Percentiles rank a stretch among this genome's conserved stretches.
Evolutionary conservation across 1,139 yeast genomes (phyloP).

Genomic region (Geotrichum bryndzae): DNA sequence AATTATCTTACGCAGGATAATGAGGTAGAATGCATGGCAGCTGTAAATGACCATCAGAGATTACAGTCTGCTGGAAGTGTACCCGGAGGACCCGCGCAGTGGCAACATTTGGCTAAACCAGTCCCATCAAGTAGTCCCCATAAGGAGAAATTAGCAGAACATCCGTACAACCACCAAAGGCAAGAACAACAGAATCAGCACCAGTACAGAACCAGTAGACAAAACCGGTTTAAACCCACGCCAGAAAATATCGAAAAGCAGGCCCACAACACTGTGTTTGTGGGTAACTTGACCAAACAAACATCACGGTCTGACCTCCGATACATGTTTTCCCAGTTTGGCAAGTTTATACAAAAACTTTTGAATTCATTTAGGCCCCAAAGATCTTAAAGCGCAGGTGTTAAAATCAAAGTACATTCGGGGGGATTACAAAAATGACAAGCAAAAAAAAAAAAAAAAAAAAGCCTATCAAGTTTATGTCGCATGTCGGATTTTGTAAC

Average conservation of each 20-base stretch:
- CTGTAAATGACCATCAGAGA: no score
- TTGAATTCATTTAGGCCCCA: neutral
- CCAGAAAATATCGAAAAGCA: neutral
- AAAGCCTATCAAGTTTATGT: neutral
- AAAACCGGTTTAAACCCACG: neutral
- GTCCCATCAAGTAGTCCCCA: no score
- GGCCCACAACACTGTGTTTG: constrained; percentile 10
- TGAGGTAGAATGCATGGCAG: no score
- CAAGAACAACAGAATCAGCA: neutral
- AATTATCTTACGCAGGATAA: no score
- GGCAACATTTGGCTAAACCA: no score
- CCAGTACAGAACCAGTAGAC: neutral
- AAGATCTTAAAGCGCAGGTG: neutral
- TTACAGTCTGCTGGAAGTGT: no score
- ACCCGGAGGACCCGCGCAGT: no score
- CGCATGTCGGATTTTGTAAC: neutral
- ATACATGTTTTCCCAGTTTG: constrained; percentile 11
- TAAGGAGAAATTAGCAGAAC: no score
- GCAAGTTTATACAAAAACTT: neutral
- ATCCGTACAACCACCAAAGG: no score
- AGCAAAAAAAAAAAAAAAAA: neutral
- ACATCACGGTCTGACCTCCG: constrained; percentile 9
- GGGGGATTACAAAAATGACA: no score
- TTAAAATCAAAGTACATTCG: neutral
- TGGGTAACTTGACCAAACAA: constrained; percentile 6